phyloP scores from a whole-genome alignment of 352 stramenopile genomes.

The Phytopythium aichiense region DNA sequence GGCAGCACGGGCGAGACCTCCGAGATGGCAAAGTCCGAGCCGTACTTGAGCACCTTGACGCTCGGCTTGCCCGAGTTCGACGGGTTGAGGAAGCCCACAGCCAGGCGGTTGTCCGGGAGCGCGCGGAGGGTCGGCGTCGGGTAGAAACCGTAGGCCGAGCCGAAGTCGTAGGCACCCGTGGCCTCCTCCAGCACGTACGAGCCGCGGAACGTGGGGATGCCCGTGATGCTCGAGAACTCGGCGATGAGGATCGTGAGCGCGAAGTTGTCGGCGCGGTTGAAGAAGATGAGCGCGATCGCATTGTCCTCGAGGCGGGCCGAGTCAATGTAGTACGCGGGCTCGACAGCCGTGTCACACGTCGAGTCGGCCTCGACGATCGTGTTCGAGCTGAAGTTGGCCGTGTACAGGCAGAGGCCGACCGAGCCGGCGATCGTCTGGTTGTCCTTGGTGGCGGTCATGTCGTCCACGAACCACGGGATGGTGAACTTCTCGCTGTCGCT shows the following conservation, averaged over 20 bases:
- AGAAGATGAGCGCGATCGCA: conserved; percentile 60
- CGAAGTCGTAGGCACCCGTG: conserved; percentile 64
- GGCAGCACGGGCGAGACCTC: conserved; percentile 54
- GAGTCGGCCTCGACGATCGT: conserved; percentile 22
- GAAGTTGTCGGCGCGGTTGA: conserved; percentile 70
- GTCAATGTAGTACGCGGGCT: conserved; percentile 69
- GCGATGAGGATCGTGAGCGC: conserved; percentile 64
- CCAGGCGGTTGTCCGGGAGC: conserved; percentile 49
- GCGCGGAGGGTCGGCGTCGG: conserved; percentile 56
- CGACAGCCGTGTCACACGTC: conserved; percentile 49
- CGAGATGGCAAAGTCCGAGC: conserved; percentile 45
- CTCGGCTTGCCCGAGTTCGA: conserved; percentile 67
- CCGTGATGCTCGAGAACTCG: conserved; percentile 55
- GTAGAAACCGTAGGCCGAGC: conserved; percentile 57
- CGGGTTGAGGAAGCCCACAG: conserved; percentile 73
- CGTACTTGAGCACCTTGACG: conserved; percentile 70
- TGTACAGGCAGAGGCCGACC: conserved; percentile 58
- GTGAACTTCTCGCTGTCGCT: conserved; percentile 57
- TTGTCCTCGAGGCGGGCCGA: conserved; percentile 61
- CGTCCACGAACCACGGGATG: conserved; percentile 66
- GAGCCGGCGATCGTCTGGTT: conserved; percentile 35
- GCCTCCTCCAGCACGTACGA: conserved; percentile 64
- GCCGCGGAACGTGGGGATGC: conserved; percentile 57
- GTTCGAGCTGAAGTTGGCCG: conserved; percentile 27
- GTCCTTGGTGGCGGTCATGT: conserved; percentile 34